These are phyloP conservation scores for Spiromastix sp. DNA, from an alignment of 2,329 filamentous ascomycete genomes.

Conservation along the genomic window DNA sequence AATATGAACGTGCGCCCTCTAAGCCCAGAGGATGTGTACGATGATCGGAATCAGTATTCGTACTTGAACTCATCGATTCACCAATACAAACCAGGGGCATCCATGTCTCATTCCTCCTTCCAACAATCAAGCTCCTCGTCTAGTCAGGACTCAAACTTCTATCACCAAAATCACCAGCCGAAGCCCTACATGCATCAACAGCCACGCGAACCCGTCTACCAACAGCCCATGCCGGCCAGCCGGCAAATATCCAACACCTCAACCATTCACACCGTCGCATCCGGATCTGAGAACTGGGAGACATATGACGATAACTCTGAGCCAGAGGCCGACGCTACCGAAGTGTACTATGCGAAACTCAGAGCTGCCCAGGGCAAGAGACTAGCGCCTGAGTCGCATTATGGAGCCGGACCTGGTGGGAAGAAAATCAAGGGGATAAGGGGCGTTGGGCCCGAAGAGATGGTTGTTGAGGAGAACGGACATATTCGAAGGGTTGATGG, in stretches of 20 bases:
- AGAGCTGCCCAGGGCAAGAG: slow-evolving; percentile 59
- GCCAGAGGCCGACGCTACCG: slow-evolving; percentile 60
- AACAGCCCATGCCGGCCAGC: slow-evolving; percentile 31
- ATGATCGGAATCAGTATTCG: slow-evolving; percentile 47
- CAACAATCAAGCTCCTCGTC: slow-evolving; percentile 32
- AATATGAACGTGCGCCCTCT: slow-evolving; percentile 46
- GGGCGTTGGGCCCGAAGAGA: slow-evolving; percentile 34
- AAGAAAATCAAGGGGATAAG: slow-evolving; percentile 39
- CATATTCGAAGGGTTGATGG: slow-evolving; percentile 38
- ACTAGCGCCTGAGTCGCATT: slow-evolving; percentile 33
- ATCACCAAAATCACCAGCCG: slow-evolving; percentile 14
- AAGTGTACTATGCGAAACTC: slow-evolving; percentile 71
- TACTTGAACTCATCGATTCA: slow-evolving; percentile 14
- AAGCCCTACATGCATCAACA: slow-evolving; percentile 6
- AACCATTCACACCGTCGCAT: slow-evolving; percentile 50
- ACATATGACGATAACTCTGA: slow-evolving; percentile 83
- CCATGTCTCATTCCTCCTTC: slow-evolving; percentile 34
- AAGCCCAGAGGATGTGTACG: slow-evolving; percentile 74
- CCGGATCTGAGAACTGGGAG: slow-evolving; percentile 94
- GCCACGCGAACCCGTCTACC: slow-evolving; percentile 12
- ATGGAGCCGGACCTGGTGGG: slow-evolving; percentile 21
- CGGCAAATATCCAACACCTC: slow-evolving; percentile 68
- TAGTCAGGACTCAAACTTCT: slow-evolving; percentile 23
- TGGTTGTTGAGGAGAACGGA: slow-evolving; percentile 30
- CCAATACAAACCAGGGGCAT: slow-evolving; percentile 28